Conservation (phyloP, 2,329 filamentous ascomycete species). For the Apiospora saccharicola region DNA sequence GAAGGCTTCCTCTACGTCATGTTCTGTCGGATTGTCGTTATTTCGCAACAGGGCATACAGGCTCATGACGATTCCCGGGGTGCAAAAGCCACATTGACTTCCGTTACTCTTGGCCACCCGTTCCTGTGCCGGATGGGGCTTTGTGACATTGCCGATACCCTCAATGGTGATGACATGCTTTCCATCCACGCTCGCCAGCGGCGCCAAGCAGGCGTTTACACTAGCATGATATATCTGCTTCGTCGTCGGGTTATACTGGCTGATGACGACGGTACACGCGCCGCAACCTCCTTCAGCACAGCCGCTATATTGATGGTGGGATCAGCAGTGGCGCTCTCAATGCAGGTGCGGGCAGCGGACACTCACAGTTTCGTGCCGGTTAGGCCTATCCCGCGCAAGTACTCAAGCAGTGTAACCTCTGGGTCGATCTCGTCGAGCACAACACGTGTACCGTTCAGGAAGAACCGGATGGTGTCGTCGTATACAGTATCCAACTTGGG, state of each 20-base stretch:
- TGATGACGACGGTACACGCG: slow-evolving; percentile 94
- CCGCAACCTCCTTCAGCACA: slow-evolving; percentile 97
- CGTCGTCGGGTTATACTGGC: slow-evolving; percentile 91
- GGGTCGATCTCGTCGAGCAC: slow-evolving; percentile 87
- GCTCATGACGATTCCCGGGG: slow-evolving; percentile 97
- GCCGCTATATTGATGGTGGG: slow-evolving; percentile 56
- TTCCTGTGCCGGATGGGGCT: slow-evolving; percentile 89
- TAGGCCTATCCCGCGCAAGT: slow-evolving; percentile 88
- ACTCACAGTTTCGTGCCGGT: slow-evolving; percentile 88
- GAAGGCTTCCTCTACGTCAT: slow-evolving; percentile 93
- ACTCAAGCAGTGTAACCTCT: slow-evolving; percentile 90
- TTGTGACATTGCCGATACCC: slow-evolving; percentile 88
- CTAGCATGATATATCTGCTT: slow-evolving; percentile 94
- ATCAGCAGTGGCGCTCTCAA: not conserved
- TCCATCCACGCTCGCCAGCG: slow-evolving; percentile 90
- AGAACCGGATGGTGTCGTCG: slow-evolving; percentile 90
- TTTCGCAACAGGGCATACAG: slow-evolving; percentile 92
- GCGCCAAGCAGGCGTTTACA: slow-evolving; percentile 94
- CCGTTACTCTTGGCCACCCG: slow-evolving; percentile 90
- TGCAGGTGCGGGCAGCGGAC: not conserved
- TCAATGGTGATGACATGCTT: slow-evolving; percentile 99
- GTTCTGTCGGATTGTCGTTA: slow-evolving; percentile 76
- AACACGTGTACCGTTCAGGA: slow-evolving; percentile 91
- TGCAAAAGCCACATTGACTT: slow-evolving; percentile 94
- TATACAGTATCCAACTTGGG: slow-evolving; percentile 75